phyloP scores from a whole-genome alignment of 805 yeast genomes.

The Monosporozyma unispora region DNA sequence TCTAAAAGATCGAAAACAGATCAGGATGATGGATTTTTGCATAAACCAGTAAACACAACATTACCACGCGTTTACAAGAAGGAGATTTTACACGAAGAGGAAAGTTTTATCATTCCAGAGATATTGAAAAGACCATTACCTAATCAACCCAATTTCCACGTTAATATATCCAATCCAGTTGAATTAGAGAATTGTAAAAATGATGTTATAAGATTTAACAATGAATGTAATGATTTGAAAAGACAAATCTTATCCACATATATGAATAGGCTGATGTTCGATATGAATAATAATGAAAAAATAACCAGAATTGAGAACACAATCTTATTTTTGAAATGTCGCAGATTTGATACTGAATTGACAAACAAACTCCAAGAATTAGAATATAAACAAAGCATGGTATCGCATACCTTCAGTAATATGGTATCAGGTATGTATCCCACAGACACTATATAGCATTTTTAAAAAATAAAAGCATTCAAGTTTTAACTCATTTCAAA shows the following conservation, averaged over 20 bases:
- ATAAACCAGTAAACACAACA: conserved; percentile 24
- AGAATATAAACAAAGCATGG: conserved; percentile 17
- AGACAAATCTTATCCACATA: conserved; percentile 11
- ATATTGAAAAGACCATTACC: conserved; percentile 11
- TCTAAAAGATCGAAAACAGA: conserved; percentile 1
- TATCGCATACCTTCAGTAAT: conserved; percentile 3
- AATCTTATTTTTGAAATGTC: conserved; percentile 10
- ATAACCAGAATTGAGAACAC: conserved; percentile 19
- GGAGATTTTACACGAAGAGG: conserved; percentile 11
- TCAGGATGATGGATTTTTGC: conserved; percentile 10
- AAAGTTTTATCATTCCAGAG: conserved; percentile 10
- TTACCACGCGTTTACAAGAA: conserved; percentile 22
- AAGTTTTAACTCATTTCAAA: too few relatives aligned
- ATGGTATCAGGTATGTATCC: conserved; percentile 1
- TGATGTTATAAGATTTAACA: conserved; percentile 13
- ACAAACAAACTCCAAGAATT: conserved; percentile 17
- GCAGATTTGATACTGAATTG: conserved; percentile 16
- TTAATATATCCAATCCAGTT: conserved; percentile 10
- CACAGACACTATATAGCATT: not conserved
- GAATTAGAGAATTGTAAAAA: conserved; percentile 11
- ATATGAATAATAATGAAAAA: conserved; percentile 12
- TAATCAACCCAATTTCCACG: conserved; percentile 14
- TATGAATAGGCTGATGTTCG: conserved; percentile 15
- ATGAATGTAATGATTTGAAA: conserved; percentile 14
- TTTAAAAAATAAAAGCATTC: not conserved